These are phyloP conservation scores for Prunella vulgaris DNA, from an alignment of 257 asterid genomes.

Conservation along the genomic window DNA sequence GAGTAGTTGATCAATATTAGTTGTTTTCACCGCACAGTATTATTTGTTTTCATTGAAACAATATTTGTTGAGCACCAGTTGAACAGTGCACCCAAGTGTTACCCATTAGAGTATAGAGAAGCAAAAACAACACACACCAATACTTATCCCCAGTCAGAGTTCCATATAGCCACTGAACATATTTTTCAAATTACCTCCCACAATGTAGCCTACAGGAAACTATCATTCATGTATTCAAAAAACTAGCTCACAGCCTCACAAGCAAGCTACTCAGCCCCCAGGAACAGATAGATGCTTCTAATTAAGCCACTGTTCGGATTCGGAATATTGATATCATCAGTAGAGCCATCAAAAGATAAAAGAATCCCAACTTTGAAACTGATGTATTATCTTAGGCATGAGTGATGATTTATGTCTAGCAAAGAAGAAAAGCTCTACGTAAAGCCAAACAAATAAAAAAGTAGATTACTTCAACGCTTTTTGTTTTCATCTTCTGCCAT, in stretches of 20 bases:
- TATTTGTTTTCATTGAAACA: background rate
- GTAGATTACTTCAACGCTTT: background rate
- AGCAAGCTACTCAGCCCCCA: background rate
- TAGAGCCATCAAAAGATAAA: background rate
- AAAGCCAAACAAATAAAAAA: background rate
- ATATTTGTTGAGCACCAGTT: too few relatives aligned
- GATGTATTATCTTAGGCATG: background rate
- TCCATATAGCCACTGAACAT: background rate
- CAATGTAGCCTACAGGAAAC: background rate
- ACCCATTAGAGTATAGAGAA: background rate
- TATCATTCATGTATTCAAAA: background rate
- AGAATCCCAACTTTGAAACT: background rate
- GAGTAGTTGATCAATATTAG: too few relatives aligned
- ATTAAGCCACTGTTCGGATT: background rate
- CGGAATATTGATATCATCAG: background rate
- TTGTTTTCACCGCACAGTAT: too few relatives aligned
- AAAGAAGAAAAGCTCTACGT: background rate
- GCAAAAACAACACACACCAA: background rate
- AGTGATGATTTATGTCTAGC: background rate
- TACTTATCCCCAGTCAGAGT: background rate
- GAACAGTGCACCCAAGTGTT: too few relatives aligned
- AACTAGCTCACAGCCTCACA: background rate
- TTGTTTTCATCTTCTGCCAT: too few relatives aligned
- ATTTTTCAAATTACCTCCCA: background rate
- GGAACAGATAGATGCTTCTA: slow-evolving; percentile 1